phyloP scores from a whole-genome alignment of 2,329 filamentous ascomycete genomes.

The Hysterium pulicare region DNA sequence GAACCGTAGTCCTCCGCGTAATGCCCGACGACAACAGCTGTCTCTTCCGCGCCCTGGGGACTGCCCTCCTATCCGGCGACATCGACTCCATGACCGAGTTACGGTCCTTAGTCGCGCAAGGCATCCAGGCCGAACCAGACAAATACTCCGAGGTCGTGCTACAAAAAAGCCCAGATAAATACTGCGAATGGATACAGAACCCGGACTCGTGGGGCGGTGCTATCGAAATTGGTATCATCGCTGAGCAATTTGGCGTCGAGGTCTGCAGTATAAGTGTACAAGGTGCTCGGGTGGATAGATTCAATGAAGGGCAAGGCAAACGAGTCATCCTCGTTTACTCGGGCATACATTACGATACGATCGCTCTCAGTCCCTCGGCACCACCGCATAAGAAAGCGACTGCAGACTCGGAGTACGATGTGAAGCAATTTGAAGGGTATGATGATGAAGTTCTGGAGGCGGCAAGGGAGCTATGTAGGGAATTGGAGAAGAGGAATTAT shows the following conservation, averaged over 20 bases:
- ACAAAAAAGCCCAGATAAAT: conserved; percentile 66
- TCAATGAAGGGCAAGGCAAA: conserved; percentile 66
- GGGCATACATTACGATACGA: conserved; percentile 89
- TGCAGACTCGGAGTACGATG: conserved; percentile 70
- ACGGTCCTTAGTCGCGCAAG: conserved; percentile 71
- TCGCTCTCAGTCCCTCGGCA: conserved; percentile 66
- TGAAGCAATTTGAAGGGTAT: conserved; percentile 65
- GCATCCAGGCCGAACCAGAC: conserved; percentile 70
- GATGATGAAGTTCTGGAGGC: conserved; percentile 57
- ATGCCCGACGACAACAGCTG: conserved; percentile 98
- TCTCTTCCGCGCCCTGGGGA: conserved; percentile 85
- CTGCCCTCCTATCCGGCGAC: conserved; percentile 64
- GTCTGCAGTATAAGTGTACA: conserved; percentile 82
- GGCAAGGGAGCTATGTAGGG: conserved; percentile 52
- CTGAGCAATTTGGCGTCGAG: conserved; percentile 79
- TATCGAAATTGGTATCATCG: conserved; percentile 83
- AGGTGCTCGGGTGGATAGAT: conserved; percentile 64
- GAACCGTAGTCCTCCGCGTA: conserved; percentile 70
- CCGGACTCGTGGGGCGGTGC: conserved; percentile 86
- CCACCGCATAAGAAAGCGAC: conserved; percentile 55
- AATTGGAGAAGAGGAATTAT: conserved; percentile 72
- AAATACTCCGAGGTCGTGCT: conserved; percentile 75
- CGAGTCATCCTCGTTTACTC: conserved; percentile 84
- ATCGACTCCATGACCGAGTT: conserved; percentile 69
- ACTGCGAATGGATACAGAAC: conserved; percentile 77